Evolutionary conservation across 1,139 yeast genomes (phyloP).

Genomic region (Zygosaccharomyces sapae): DNA sequence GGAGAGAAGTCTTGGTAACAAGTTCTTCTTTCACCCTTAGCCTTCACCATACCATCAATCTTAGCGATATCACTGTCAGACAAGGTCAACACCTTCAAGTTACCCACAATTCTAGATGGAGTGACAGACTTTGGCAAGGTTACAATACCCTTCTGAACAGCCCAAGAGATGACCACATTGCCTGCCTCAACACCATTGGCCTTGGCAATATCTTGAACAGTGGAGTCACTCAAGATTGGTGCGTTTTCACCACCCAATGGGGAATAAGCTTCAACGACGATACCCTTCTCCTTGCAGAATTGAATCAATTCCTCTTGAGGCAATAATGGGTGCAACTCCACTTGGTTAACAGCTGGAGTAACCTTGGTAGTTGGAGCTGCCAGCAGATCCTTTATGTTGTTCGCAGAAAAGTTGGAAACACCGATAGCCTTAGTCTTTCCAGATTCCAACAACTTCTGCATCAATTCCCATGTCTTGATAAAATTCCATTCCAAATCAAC

Average conservation of each 20-base stretch:
- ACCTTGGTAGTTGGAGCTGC: conserved; percentile 48
- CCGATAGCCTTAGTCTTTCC: conserved; percentile 70
- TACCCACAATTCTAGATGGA: conserved; percentile 54
- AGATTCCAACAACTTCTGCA: conserved; percentile 57
- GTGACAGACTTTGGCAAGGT: conserved; percentile 72
- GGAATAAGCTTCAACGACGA: conserved; percentile 68
- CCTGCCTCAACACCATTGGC: conserved; percentile 56
- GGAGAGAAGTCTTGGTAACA: conserved; percentile 43
- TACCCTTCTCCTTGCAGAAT: conserved; percentile 51
- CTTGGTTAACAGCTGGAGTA: conserved; percentile 68
- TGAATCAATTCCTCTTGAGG: conserved; percentile 64
- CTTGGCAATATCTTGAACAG: conserved; percentile 50
- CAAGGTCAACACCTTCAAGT: conserved; percentile 51
- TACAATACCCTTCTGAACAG: conserved; percentile 61
- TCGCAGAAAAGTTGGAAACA: conserved; percentile 67
- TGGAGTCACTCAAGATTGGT: conserved; percentile 53
- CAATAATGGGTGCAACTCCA: conserved; percentile 70
- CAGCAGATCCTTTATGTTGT: conserved; percentile 50
- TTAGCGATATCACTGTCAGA: conserved; percentile 50
- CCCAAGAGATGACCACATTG: conserved; percentile 67
- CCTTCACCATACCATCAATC: conserved; percentile 45
- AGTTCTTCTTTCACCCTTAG: conserved; percentile 49
- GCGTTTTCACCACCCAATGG: conserved; percentile 73
- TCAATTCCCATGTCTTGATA: conserved; percentile 62
- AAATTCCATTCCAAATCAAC: conserved; percentile 50